Evolutionary conservation across 352 stramenopile genomes (phyloP).

Genomic region (Phytophthora syringae): DNA sequence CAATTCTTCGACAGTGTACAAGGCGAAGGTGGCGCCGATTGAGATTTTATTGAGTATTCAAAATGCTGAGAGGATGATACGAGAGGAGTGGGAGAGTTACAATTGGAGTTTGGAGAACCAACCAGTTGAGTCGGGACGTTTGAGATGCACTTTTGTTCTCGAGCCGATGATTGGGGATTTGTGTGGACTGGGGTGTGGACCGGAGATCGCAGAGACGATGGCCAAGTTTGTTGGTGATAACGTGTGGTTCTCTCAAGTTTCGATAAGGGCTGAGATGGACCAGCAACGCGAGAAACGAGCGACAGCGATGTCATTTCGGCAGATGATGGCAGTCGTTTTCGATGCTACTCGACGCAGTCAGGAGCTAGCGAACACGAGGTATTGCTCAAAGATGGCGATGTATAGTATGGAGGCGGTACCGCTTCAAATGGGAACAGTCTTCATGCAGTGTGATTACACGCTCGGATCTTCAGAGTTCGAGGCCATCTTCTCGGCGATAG

Average conservation of each 20-base stretch:
- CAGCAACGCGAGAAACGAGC: neutral
- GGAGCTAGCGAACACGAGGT: constrained; percentile 25
- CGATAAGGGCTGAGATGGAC: constrained; percentile 1
- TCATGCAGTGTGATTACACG: constrained; percentile 7
- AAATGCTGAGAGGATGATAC: constrained; percentile 19
- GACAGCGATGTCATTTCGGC: constrained; percentile 13
- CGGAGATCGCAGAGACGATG: constrained; percentile 22
- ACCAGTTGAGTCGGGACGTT: constrained; percentile 10
- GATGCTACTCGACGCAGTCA: constrained; percentile 21
- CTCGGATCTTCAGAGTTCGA: constrained; percentile 9
- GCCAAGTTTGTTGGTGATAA: constrained; percentile 22
- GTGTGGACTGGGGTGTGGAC: constrained; percentile 5
- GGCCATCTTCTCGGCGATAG: constrained; percentile 19
- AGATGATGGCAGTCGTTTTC: constrained; percentile 26
- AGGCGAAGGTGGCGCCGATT: constrained; percentile 2
- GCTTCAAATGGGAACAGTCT: constrained; percentile 15
- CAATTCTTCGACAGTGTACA: constrained; percentile 6
- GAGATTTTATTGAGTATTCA: constrained; percentile 21
- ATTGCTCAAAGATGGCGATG: neutral
- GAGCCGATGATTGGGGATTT: constrained; percentile 24
- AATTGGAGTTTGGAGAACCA: constrained; percentile 29
- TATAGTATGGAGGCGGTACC: neutral
- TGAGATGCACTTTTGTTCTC: constrained; percentile 26
- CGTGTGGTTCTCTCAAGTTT: constrained; percentile 25
- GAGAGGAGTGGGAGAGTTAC: constrained; percentile 19